phyloP scores from a whole-genome alignment of 2,329 filamentous ascomycete species.

The Exophiala phaeomuriformis region DNA sequence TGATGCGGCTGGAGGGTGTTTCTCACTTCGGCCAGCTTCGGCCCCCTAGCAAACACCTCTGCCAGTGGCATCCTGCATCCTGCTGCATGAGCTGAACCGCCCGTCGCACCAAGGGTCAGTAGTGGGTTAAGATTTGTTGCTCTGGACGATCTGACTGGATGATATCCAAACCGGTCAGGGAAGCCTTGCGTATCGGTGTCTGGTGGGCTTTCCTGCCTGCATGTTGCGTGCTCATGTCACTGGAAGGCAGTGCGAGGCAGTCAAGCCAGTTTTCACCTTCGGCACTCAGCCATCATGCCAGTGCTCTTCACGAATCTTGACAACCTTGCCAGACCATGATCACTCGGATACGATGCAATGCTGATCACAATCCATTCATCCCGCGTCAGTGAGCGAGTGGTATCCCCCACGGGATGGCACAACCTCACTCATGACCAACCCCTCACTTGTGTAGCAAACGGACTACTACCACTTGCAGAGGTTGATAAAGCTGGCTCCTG shows the following conservation, averaged over 20 bases:
- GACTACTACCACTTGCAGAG: neutral
- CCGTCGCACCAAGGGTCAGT: neutral
- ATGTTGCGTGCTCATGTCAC: neutral
- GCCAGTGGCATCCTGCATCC: too few relatives aligned
- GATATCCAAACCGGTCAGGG: slow-evolving; percentile 3
- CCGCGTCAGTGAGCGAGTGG: neutral
- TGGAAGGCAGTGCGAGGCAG: neutral
- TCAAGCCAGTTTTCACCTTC: neutral
- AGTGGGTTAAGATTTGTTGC: neutral
- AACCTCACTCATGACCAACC: neutral
- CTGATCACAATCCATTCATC: too few relatives aligned
- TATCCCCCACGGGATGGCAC: neutral
- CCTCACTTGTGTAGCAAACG: neutral
- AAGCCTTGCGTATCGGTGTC: neutral
- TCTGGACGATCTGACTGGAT: neutral
- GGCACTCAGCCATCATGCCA: neutral
- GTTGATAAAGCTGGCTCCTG: neutral
- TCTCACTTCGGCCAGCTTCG: neutral
- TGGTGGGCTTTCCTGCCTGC: neutral
- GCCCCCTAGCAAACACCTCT: neutral
- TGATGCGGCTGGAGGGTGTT: neutral
- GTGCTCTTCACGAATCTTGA: neutral
- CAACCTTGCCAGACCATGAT: neutral
- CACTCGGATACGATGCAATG: neutral
- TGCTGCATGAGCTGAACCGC: too few relatives aligned